Evolutionary conservation across 2,329 filamentous ascomycete species (phyloP).

Genomic region (Didymella pomorum): DNA sequence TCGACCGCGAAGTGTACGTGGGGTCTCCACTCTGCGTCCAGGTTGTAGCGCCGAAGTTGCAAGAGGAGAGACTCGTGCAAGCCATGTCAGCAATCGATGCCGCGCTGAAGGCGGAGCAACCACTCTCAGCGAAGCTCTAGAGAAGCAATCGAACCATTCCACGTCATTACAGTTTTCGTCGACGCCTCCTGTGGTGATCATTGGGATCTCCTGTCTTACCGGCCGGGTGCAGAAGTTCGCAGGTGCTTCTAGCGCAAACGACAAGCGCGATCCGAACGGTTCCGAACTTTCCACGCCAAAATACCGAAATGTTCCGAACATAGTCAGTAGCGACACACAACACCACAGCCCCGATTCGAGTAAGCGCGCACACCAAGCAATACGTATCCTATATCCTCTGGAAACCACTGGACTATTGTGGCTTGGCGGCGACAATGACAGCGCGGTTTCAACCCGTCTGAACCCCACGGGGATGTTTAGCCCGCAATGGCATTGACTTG

Average conservation of each 20-base stretch:
- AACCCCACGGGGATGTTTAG: constrained; percentile 10
- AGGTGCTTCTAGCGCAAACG: constrained; percentile 11
- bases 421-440: constrained; percentile 15
- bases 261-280: constrained; percentile 5
- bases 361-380: constrained; percentile 17
- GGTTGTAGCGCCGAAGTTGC: constrained; percentile 63
- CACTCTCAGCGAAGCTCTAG: constrained; percentile 27
- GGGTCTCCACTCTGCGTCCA: constrained; percentile 65
- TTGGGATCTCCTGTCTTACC: constrained; percentile 7
- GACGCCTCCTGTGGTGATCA: constrained; percentile 1
- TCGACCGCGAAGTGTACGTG: constrained; percentile 63
- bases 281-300: constrained; percentile 1
- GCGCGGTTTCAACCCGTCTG: constrained; percentile 14
- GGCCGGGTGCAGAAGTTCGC: constrained; percentile 14
- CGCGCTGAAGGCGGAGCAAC: constrained; percentile 43
- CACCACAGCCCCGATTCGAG: constrained; percentile 11
- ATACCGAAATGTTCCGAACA: constrained; percentile 7
- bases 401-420: background rate
- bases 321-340: constrained; percentile 6
- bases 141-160: constrained; percentile 6
- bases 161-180: constrained; percentile 1
- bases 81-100: constrained; percentile 64
- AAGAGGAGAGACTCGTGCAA: constrained; percentile 62
- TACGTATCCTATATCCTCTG: constrained; percentile 10
- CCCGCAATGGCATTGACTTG: background rate